Base-by-base conservation (phyloP, 495 filamentous ascomycete genomes). In the Jackrogersella minutella region DNA sequence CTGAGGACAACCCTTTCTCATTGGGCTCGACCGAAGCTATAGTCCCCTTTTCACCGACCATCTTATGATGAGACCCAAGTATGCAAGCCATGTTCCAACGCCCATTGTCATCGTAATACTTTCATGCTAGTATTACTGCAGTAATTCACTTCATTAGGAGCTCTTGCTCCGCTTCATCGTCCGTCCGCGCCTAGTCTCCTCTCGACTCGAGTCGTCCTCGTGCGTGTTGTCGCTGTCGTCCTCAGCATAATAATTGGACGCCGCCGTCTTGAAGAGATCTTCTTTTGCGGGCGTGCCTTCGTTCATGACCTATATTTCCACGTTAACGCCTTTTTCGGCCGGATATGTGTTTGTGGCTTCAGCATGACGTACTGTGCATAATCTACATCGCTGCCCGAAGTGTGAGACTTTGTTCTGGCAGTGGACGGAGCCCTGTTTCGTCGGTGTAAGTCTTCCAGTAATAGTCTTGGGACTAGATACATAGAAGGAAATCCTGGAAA, bases 331-430 rank as follows among this genome's bases (percentile, higher is more conserved):
- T n/a, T n/a, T n/a, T n/a, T n/a, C n/a, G n/a, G n/a, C n/a, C n/a
- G n/a, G n/a, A n/a, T n/a, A n/a, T n/a, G n/a, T n/a, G n/a, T n/a
- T n/a, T n/a, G n/a, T 28, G 9, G 22, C n/a, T 1, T 47, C 36
- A 33, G 33, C 21, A 14, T 16, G 36, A 76, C 75, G 34, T 70
- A 82, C 81, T 19, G 70, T 62, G 52, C 81, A 84, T 13, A 78
- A 63, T 64, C 75, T 74, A 62, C 81, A 84, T 21, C 78, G 66
- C 14, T 81, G 74, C 8, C 80, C 81, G 39, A 84, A 84, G 39
- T 74, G 69, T 26, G 62, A 19, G 14, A 82, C 81, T 28, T 63
- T 75, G 67, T 82, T 84, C 50, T 74, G 75, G 74, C 81, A 83
- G 61, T 78, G 74, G 47, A 78, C 73, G 11, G 74, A 70, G 58